phyloP scores from a whole-genome alignment of 305 asterid species.

The Fraxinus velutina region DNA sequence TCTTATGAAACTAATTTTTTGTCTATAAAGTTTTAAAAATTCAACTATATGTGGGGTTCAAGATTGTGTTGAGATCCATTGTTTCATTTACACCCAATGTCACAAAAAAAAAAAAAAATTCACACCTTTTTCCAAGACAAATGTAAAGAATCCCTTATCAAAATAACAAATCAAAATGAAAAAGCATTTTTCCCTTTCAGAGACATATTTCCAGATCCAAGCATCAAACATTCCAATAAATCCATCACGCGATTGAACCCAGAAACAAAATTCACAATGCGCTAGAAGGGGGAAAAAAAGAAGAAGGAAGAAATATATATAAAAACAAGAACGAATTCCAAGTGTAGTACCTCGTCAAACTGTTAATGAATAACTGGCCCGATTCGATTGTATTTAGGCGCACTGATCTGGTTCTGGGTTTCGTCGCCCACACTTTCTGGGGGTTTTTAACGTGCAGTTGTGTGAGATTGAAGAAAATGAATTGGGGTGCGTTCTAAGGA shows the following conservation, averaged over 20 bases:
- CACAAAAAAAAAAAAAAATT: background rate
- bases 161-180: background rate
- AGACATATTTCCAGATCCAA: conserved; percentile 18
- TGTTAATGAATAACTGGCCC: background rate
- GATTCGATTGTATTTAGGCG: conserved; percentile 8
- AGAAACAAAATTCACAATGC: conserved; percentile 18
- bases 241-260: background rate
- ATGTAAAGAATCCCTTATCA: conserved; percentile 5
- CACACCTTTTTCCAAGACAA: background rate
- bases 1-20: background rate
- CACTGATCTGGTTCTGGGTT: conserved; percentile 22
- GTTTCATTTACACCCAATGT: background rate
- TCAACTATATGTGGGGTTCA: background rate
- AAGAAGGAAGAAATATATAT: background rate
- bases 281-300: background rate
- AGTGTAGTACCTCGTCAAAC: conserved; percentile 19
- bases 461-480: conserved; percentile 30
- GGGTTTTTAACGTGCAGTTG: conserved; percentile 14
- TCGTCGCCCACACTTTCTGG: background rate
- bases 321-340: background rate
- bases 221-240: conserved; percentile 17
- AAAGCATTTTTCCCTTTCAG: background rate
- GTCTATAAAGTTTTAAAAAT: background rate
- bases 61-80: background rate
- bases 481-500: conserved; percentile 25